Base-by-base conservation (phyloP, 768 basidiomycete species). In the Pulveroboletus sp. region DNA sequence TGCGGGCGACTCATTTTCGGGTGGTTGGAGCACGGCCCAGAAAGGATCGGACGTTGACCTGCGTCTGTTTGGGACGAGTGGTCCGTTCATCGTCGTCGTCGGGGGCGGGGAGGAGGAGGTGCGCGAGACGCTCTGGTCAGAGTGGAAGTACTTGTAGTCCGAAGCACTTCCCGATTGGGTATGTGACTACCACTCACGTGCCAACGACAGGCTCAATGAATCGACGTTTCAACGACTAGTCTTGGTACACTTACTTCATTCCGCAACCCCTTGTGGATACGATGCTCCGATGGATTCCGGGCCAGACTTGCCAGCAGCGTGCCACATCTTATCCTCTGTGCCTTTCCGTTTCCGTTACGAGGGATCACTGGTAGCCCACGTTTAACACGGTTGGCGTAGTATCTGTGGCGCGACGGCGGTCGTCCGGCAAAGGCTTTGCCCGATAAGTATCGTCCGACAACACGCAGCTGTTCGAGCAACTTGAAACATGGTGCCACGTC, bases 41-140 rank as follows among this genome's bases (percentile, higher is more conserved):
- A 92, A 78, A 36, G 88, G 90, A 69, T 89, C 89, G 25, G 85
- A 84, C 50, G 76, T 66, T 24, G 76, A 74, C 57, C 71, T 67
- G 24, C 66, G 68, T 10, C 72, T 67, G 61, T 69, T 68, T n/a
- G 67, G 67, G 41, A 69, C 67, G 37, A 69, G 62, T 16, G 67
- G 64, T 11, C 43, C 31, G 50, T 52, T 53, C 63, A 64, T 62
- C 54, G 35, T 43, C 50, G 44, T 36, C 47, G 47, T 41, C 23
- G 47, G 37, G 9, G 42, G 42, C 9, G 40, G 43, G 14, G 50
- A 46, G 20, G 47, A 50, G 1, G 41, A 45, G 35, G 43, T 38
- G 54, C 47, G 53, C 50, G 44, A 55, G 46, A 54, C 45, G 56
- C 57, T 50, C 63, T 53, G 40, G 60, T 57, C 51, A 46, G 46